Base-by-base conservation (phyloP, 116 monocot species). In the Trichopus zeylanicus region DNA sequence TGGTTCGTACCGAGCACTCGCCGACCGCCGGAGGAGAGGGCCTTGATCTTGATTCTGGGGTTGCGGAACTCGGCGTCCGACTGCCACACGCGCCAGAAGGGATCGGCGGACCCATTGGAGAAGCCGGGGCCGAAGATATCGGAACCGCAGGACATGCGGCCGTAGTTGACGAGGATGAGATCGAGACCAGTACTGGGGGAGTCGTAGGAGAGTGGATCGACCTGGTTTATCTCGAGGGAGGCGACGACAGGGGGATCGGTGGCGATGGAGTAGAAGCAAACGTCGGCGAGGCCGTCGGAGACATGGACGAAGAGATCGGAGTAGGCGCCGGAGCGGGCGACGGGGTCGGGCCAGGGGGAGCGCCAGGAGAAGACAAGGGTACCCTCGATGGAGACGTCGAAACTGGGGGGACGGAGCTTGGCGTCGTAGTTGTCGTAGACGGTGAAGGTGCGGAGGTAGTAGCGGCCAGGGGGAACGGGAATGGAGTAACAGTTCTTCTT, bases 371-470 rank as follows among this genome's bases (percentile, higher is more conserved):
- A 87, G 47, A 84, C 87, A 59, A 84, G 73, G 20, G 91, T 91
- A 53, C 75, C 79, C 64, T 75, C 87, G 15, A 91, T 59, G 27
- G 97, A 78, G 65, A 98, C 87, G 59, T 98, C 97, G 74, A 84
- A 98, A 73, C 75, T 77, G 5, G 97, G 97, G 23, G 91, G 28
- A 34, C 67, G 74, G 51, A 77, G 53, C 60, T 78, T 77, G 62
- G 77, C 48, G 74, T 98, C 91, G 75, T 98, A 98, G 71, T 98
- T 98, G 67, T 91, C 97, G 74, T 97, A 97, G 29, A 91, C 75
- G 19, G 87, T 87, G 77, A 97, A 97, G 47, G 78, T 54, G 51
- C 97, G 97, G 33, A 97, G 37, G 77, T 97, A 91, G 79, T 80
- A 97, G 31, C 97, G 81, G 31, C 86, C 87, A 1, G 71, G 31